Base-by-base conservation (phyloP, 495 filamentous ascomycete genomes). In the Amorphotheca resinae region DNA sequence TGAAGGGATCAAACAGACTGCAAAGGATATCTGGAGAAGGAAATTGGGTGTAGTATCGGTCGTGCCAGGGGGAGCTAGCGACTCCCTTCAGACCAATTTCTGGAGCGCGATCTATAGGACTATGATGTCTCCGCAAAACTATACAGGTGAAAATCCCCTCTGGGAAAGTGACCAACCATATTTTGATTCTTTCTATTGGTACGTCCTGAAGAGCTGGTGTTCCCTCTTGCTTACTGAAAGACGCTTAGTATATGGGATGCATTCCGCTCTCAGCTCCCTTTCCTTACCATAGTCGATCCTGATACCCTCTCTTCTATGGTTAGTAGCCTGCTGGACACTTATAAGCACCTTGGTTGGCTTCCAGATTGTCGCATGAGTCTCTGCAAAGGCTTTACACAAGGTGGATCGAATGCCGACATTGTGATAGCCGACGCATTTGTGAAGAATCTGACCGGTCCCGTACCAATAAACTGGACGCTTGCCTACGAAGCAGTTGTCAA, bases 331-430 rank as follows among this genome's bases (percentile, higher is more conserved):
- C 64, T 86, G 1, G 80, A 85, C 47, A 84, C 74, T 3, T 86
- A 86, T 43, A 65, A 68, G 9, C 72, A 84, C 22, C 9, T 41
- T 3, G 47, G 42, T 11, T 42, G 39, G 43, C 43, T 51, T 22
- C 48, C 48, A 23, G 48, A 51, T 15, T 51, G 48, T 26, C 37
- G 65, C 9, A 72, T 73, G 69, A 65, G 56, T 17, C 57, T 81
- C 0, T 80, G 72, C 48, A 82, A 80, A 58, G 80, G 82, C 3
- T 80, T 68, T 42, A 85, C 82, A 0, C 81, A 87, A 56, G 80
- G 82, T 20, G 82, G 82, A 0, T 85, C 81, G 0, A 86, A 87
- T 45, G 82, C 82, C 14, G 82, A 87, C 52, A 70, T 80, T 16
- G 58, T 87, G 2, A 54, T 87, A 8, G 73, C 73, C 0, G 47